Percentiles rank a stretch among this genome's conserved stretches.
Evolutionary conservation across 805 yeast genomes (phyloP).

Genomic region (Wickerhamomyces ciferrii): DNA sequence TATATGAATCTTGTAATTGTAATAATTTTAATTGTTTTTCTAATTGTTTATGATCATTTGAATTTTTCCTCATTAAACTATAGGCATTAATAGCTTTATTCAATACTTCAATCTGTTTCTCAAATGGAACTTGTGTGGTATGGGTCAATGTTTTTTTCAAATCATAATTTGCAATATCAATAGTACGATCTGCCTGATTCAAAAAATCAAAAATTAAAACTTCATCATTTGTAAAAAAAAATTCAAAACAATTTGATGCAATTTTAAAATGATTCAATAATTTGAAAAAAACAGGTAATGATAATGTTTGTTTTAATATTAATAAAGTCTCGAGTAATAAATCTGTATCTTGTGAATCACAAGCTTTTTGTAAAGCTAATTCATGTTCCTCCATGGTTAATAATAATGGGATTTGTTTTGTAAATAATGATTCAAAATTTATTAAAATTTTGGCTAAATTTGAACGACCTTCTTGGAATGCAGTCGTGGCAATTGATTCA

Average conservation of each 20-base stretch:
- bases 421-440: conserved; percentile 54
- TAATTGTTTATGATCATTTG: conserved; percentile 33
- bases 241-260: conserved; percentile 29
- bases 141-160: conserved; percentile 22
- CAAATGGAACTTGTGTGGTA: conserved; percentile 11
- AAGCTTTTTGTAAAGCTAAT: conserved; percentile 51
- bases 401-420: conserved; percentile 56
- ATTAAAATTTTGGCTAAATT: conserved; percentile 63
- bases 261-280: conserved; percentile 44
- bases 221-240: conserved; percentile 27
- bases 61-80: conserved; percentile 26
- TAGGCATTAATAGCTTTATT: conserved; percentile 23
- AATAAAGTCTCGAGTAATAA: conserved; percentile 53
- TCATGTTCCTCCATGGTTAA: conserved; percentile 69
- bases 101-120: conserved; percentile 19
- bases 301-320: conserved; percentile 44
- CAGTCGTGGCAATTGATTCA: conserved; percentile 54
- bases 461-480: conserved; percentile 78
- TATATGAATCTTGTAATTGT: conserved; percentile 39
- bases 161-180: conserved; percentile 39
- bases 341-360: conserved; percentile 52
- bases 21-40: conserved; percentile 40
- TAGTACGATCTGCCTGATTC: conserved; percentile 57
- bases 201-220: conserved; percentile 47
- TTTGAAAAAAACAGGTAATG: conserved; percentile 66